Evolutionary conservation across 1,139 yeast species (phyloP).

Genomic region (Pichia inconspicua): DNA sequence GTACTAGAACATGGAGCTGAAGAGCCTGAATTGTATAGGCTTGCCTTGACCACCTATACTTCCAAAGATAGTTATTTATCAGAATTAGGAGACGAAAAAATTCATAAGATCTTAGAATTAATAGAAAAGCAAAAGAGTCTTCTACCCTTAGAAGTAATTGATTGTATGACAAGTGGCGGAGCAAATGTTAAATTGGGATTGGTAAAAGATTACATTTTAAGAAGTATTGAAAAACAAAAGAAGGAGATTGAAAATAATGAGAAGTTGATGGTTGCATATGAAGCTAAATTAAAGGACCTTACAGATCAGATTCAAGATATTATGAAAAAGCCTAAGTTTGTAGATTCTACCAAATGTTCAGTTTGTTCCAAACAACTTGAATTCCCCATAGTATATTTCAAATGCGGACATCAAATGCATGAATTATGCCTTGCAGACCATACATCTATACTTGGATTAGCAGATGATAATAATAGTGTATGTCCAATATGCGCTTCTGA

Average conservation of each 20-base stretch:
- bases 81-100: constrained; percentile 46
- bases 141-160: constrained; percentile 71
- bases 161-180: constrained; percentile 58
- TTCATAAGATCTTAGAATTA: constrained; percentile 43
- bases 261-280: constrained; percentile 61
- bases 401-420: constrained; percentile 83
- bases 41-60: constrained; percentile 59
- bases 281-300: constrained; percentile 54
- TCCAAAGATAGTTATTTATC: constrained; percentile 49
- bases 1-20: constrained; percentile 52
- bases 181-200: constrained; percentile 58
- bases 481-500: constrained; percentile 75
- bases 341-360: constrained; percentile 57
- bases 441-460: constrained; percentile 12
- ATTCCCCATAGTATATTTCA: constrained; percentile 75
- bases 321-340: constrained; percentile 46
- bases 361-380: constrained; percentile 66
- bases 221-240: constrained; percentile 52
- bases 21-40: constrained; percentile 58
- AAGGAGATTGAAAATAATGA: constrained; percentile 63
- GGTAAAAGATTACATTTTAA: constrained; percentile 61
- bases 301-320: constrained; percentile 47
- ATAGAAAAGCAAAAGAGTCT: constrained; percentile 49
- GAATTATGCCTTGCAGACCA: constrained; percentile 53
- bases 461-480: constrained; percentile 15